These are phyloP conservation scores for Daldinia childiae DNA, from an alignment of 495 filamentous ascomycete species.

Conservation along the genomic window DNA sequence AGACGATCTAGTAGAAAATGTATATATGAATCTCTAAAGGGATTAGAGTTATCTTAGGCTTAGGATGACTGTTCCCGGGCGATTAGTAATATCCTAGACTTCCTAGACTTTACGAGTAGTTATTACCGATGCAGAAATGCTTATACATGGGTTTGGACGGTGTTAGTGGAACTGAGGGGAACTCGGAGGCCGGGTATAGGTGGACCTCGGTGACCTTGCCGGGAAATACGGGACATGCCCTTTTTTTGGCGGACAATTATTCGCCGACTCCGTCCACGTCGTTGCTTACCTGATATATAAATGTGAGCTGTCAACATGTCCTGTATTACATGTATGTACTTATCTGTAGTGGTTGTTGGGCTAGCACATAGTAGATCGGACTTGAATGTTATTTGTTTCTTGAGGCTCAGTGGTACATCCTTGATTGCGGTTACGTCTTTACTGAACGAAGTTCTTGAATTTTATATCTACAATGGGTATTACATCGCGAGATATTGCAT, in stretches of 20 bases:
- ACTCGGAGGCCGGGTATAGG: neutral
- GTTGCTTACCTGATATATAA: neutral
- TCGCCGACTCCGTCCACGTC: neutral
- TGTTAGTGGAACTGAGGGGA: neutral
- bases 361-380: neutral
- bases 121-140: too few relatives aligned
- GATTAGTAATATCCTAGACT: too few relatives aligned
- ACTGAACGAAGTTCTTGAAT: conserved; percentile 14
- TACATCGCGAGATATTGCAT: conserved; percentile 1
- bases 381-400: neutral
- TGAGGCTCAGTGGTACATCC: conserved; percentile 32
- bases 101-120: too few relatives aligned
- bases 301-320: neutral
- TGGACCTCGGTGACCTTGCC: neutral
- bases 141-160: too few relatives aligned
- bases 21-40: neutral
- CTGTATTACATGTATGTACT: neutral
- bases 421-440: neutral
- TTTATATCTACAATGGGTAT: neutral
- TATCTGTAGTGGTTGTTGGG: neutral
- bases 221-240: neutral
- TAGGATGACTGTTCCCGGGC: too few relatives aligned
- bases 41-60: neutral
- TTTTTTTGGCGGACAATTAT: neutral
- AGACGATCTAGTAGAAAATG: neutral